Percentiles rank a stretch among this genome's conserved stretches.
Evolutionary conservation across 805 yeast genomes (phyloP).

Genomic region (Candida piceae): DNA sequence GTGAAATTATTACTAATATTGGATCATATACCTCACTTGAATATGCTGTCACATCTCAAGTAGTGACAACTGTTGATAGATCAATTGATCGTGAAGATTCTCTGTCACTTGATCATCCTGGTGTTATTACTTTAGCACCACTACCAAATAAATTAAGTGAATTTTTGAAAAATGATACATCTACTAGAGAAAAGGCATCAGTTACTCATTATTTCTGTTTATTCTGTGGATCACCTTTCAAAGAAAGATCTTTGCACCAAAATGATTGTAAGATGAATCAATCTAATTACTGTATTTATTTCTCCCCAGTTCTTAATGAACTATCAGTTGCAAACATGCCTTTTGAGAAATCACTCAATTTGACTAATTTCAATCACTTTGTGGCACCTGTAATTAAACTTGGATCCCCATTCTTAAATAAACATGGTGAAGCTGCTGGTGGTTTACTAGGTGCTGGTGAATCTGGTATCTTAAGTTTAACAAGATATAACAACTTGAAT

Average conservation of each 20-base stretch:
- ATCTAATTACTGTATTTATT: constrained; percentile 18
- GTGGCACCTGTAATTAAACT: constrained; percentile 22
- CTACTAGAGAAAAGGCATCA: constrained; percentile 25
- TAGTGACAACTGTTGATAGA: constrained; percentile 7
- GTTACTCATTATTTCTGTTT: constrained; percentile 18
- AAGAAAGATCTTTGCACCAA: constrained; percentile 13
- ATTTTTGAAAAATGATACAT: constrained; percentile 42
- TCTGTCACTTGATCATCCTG: constrained; percentile 28
- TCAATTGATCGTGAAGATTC: constrained; percentile 25
- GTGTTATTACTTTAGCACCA: constrained; percentile 20
- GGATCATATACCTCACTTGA: constrained; percentile 12
- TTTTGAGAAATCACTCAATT: not conserved
- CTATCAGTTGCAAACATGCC: not conserved
- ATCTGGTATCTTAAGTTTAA: constrained; percentile 45
- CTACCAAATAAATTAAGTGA: constrained; percentile 34
- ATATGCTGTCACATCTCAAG: constrained; percentile 6
- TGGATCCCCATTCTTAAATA: constrained; percentile 66
- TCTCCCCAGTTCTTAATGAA: constrained; percentile 25
- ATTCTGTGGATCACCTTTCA: constrained; percentile 22
- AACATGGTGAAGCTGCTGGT: constrained; percentile 69
- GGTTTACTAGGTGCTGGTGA: constrained; percentile 51
- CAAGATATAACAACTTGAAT: constrained; percentile 53
- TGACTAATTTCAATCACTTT: not conserved
- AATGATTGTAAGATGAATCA: constrained; percentile 17
- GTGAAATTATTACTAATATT: constrained; percentile 16